A percentile compares a stretch with the other conserved stretches of the same genome.
Evolutionary conservation across 192 early-diverging fungal species (phyloP).

Genomic region (Podila epicladia): DNA sequence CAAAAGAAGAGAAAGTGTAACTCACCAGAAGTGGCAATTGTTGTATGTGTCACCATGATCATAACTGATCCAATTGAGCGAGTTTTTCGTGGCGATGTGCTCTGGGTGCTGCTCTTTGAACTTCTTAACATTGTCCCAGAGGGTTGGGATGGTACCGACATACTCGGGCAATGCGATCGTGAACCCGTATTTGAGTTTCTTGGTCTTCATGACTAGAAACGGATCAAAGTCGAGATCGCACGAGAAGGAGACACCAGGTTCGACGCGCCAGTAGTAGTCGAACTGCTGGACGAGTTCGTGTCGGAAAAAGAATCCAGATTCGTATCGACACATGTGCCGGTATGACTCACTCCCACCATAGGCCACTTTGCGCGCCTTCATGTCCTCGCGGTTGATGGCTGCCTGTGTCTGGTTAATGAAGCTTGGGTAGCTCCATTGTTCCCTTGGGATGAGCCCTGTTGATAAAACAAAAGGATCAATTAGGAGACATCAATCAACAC

Average conservation of each 20-base stretch:
- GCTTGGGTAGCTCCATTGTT: conserved; percentile 81
- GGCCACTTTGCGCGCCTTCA: conserved; percentile 69
- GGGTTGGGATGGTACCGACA: conserved; percentile 70
- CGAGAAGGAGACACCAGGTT: conserved; percentile 80
- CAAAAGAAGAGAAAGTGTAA: neutral
- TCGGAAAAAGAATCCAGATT: conserved; percentile 82
- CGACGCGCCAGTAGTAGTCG: conserved; percentile 89
- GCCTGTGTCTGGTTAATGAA: conserved; percentile 77
- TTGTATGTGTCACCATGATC: conserved; percentile 67
- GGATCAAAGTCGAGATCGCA: conserved; percentile 89
- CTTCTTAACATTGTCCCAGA: conserved; percentile 72
- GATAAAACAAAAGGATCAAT: neutral
- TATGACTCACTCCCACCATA: conserved; percentile 83
- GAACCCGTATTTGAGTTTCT: conserved; percentile 76
- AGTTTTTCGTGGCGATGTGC: conserved; percentile 61
- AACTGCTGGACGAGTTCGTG: conserved; percentile 74
- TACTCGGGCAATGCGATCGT: conserved; percentile 77
- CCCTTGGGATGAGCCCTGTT: conserved; percentile 69
- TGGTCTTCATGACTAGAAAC: conserved; percentile 78
- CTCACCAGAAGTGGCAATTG: conserved; percentile 75
- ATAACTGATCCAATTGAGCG: conserved; percentile 67
- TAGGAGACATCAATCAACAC: too few relatives aligned
- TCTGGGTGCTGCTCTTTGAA: conserved; percentile 66
- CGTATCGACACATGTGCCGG: conserved; percentile 88
- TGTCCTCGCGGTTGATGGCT: conserved; percentile 60